phyloP scores from a whole-genome alignment of 2,329 filamentous ascomycete genomes.

The Cytospora schulzeri region DNA sequence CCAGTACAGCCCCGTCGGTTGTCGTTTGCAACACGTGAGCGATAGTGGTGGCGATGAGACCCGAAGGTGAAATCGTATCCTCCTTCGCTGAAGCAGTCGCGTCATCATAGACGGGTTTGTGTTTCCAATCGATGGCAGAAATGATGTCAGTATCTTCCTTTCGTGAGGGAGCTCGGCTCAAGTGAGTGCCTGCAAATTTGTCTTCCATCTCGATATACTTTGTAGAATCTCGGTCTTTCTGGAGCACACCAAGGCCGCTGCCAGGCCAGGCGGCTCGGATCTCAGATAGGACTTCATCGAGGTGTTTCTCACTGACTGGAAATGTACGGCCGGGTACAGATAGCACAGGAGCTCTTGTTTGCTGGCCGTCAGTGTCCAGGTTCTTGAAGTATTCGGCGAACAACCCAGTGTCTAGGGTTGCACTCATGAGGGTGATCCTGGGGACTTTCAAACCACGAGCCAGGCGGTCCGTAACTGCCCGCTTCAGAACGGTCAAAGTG shows the following conservation, averaged over 20 bases:
- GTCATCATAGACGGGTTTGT: not conserved
- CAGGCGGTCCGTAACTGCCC: constrained; percentile 13
- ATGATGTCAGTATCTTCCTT: not conserved
- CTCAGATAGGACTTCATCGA: constrained; percentile 10
- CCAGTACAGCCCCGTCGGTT: constrained; percentile 47
- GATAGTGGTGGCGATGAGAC: constrained; percentile 46
- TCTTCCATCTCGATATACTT: not conserved
- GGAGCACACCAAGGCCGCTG: not conserved
- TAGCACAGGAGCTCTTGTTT: constrained; percentile 8
- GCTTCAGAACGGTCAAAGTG: constrained; percentile 18
- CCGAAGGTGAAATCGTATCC: constrained; percentile 38
- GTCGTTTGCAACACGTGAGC: constrained; percentile 48
- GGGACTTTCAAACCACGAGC: constrained; percentile 19
- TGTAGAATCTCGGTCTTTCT: not conserved
- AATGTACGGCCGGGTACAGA: constrained; percentile 24
- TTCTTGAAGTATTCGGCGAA: constrained; percentile 28
- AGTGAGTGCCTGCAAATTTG: not conserved
- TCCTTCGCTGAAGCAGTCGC: not conserved
- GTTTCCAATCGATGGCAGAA: constrained; percentile 13
- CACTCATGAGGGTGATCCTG: constrained; percentile 21
- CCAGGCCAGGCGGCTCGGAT: not conserved
- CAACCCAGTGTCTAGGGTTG: constrained; percentile 19
- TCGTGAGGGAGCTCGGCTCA: not conserved
- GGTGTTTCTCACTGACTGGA: constrained; percentile 19
- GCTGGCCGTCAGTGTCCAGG: not conserved